These are phyloP conservation scores for Penicillium crustosum DNA, from an alignment of 2,329 filamentous ascomycete genomes.

Conservation along the genomic window DNA sequence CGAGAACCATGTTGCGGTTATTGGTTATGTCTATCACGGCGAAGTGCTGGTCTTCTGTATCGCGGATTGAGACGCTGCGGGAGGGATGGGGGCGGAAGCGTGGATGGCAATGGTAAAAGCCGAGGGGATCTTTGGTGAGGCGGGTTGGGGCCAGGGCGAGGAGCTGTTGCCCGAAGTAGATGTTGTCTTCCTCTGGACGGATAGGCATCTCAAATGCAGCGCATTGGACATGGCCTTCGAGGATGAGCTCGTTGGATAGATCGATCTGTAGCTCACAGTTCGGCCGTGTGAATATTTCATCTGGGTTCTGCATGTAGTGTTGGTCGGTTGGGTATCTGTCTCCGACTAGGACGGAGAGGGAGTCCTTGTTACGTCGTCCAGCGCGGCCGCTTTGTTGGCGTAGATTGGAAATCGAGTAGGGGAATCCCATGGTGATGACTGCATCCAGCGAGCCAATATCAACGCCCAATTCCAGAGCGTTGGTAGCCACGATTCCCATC, in stretches of 20 bases:
- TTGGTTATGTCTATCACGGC: slow-evolving; percentile 85
- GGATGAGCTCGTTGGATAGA: slow-evolving; percentile 82
- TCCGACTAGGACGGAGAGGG: slow-evolving; percentile 82
- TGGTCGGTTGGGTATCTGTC: slow-evolving; percentile 91
- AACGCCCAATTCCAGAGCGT: slow-evolving; percentile 86
- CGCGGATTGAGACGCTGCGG: slow-evolving; percentile 79
- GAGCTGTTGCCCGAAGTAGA: slow-evolving; percentile 78
- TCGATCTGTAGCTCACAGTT: slow-evolving; percentile 90
- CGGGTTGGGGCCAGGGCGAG: slow-evolving; percentile 69
- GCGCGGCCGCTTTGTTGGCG: slow-evolving; percentile 93
- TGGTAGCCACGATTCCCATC: slow-evolving; percentile 90
- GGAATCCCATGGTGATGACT: slow-evolving; percentile 90
- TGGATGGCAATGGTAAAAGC: slow-evolving; percentile 87
- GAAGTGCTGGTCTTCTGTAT: slow-evolving; percentile 88
- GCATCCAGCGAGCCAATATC: slow-evolving; percentile 94
- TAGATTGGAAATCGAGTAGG: slow-evolving; percentile 91
- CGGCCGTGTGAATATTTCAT: slow-evolving; percentile 85
- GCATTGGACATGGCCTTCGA: slow-evolving; percentile 93
- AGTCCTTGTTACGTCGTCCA: slow-evolving; percentile 88
- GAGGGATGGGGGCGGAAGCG: slow-evolving; percentile 84
- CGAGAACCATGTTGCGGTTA: slow-evolving; percentile 77
- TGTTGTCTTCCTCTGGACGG: slow-evolving; percentile 67
- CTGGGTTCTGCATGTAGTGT: slow-evolving; percentile 94
- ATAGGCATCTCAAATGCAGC: slow-evolving; percentile 95
- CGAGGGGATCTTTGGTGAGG: slow-evolving; percentile 69